Evolutionary conservation across 495 filamentous ascomycete genomes (phyloP).

Genomic region (Chaetomium cochliodes): DNA sequence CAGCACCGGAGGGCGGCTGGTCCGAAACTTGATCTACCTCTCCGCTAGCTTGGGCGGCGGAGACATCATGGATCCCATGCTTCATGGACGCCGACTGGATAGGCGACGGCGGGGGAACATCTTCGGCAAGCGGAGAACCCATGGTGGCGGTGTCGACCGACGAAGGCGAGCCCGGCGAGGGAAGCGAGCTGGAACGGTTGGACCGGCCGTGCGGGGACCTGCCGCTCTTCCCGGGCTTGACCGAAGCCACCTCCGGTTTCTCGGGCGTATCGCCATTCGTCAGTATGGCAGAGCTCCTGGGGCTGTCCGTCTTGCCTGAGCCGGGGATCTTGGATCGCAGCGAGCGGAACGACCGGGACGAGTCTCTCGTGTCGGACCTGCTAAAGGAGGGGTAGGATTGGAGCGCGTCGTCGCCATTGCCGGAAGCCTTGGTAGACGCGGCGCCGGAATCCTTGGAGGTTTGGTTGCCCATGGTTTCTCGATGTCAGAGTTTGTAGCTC

Average conservation of each 20-base stretch:
- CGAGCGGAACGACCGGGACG: constrained; percentile 81
- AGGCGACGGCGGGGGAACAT: constrained; percentile 84
- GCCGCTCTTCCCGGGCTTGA: constrained; percentile 62
- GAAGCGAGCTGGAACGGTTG: constrained; percentile 39
- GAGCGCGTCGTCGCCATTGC: constrained; percentile 46
- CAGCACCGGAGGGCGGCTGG: constrained; percentile 68
- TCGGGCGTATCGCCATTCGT: constrained; percentile 61
- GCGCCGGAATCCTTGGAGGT: constrained; percentile 70
- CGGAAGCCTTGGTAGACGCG: constrained; percentile 39
- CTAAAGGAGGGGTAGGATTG: constrained; percentile 88
- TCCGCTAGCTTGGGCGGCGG: constrained; percentile 75
- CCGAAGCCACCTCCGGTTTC: constrained; percentile 71
- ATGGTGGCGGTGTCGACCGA: constrained; percentile 36
- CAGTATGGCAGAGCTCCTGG: constrained; percentile 68
- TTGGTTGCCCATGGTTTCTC: constrained; percentile 81
- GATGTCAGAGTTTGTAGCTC: constrained; percentile 32
- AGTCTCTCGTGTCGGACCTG: constrained; percentile 93
- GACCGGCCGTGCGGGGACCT: constrained; percentile 48
- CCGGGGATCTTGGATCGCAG: constrained; percentile 61
- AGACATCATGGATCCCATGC: constrained; percentile 70
- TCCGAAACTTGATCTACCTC: constrained; percentile 98
- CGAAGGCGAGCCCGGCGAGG: constrained; percentile 46
- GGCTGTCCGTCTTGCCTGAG: constrained; percentile 69
- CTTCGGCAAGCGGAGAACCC: constrained; percentile 48
- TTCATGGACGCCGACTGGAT: constrained; percentile 72